Evolutionary conservation across 345 rosid species (phyloP), one percentile per base, ranked within the genome.

Genomic region (Acer yangbiense): DNA sequence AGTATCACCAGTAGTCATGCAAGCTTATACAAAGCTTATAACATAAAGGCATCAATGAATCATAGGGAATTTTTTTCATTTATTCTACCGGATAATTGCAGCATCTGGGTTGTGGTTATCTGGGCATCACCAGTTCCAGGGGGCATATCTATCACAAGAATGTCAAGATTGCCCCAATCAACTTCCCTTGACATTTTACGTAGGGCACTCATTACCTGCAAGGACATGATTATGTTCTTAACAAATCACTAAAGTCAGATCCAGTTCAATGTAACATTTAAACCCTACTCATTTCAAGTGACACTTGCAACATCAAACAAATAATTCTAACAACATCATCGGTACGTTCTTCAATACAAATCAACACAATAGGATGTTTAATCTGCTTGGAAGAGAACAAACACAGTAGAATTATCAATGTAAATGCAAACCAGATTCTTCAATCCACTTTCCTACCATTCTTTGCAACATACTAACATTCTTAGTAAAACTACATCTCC

Each of bases 81-180:
- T 54, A 55, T 66, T 70, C 25, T 64, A 90, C 93, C 92, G 77
- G 96, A 91, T 84, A 91, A 77, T 76, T 91, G 93, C 77, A 91
- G 83, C 78, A 76, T 88, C 80, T 89, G 93, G 54, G 90, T 82
- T 82, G 89, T 86, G 65, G 91, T 91, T 79, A 91, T 68, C 69
- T 91, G 95, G 54, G 92, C 80, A 84, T 91, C 93, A 69, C 95
- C 93, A 3, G 93, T 91, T 21, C 95, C 92, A 63, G 95, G 95
- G 35, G 93, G 93, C 93, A 91, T 91, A 86, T 91, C 93, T 39
- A 91, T 91, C 80, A 91, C 91, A 46, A 91, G 92, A 78, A 91
- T 82, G 79, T 91, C 93, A 46, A 89, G 93, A 77, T 77, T 83
- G 73, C 96, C 96, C 91, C 92, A 90, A 46, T 82, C 86, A 66